phyloP scores from a whole-genome alignment of 345 rosid genomes.

The Hypericum perforatum region DNA sequence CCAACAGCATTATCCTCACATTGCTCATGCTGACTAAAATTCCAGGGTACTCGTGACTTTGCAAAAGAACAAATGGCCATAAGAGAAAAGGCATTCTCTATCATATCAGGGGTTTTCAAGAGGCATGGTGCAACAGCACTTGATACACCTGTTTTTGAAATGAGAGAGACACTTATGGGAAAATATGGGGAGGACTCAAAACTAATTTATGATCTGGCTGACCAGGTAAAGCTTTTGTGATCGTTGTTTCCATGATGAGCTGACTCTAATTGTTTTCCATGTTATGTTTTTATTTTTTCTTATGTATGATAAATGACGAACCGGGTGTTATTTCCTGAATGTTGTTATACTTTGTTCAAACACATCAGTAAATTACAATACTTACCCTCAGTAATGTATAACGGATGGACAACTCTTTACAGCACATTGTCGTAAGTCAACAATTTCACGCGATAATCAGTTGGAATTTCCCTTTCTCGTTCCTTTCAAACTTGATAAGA shows the following conservation, averaged over 20 bases:
- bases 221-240: conserved; percentile 52
- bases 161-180: conserved; percentile 90
- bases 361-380: no score
- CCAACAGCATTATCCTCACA: background rate
- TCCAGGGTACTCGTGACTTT: conserved; percentile 86
- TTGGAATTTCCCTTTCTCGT: no score
- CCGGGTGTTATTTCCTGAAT: no score
- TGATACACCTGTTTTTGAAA: conserved; percentile 92
- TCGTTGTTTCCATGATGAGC: background rate
- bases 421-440: no score
- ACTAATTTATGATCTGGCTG: conserved; percentile 87
- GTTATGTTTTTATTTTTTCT: background rate
- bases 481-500: no score
- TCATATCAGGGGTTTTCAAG: conserved; percentile 66
- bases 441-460: no score
- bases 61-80: conserved; percentile 78
- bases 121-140: conserved; percentile 86
- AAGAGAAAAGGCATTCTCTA: conserved; percentile 71
- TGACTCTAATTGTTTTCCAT: background rate
- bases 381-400: no score
- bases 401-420: no score
- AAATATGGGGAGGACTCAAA: conserved; percentile 96
- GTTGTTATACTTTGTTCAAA: no score
- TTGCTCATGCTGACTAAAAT: conserved; percentile 10
- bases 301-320: background rate